Base-by-base conservation (phyloP, 208 protist genomes). In the Leishmania martiniquensis region DNA sequence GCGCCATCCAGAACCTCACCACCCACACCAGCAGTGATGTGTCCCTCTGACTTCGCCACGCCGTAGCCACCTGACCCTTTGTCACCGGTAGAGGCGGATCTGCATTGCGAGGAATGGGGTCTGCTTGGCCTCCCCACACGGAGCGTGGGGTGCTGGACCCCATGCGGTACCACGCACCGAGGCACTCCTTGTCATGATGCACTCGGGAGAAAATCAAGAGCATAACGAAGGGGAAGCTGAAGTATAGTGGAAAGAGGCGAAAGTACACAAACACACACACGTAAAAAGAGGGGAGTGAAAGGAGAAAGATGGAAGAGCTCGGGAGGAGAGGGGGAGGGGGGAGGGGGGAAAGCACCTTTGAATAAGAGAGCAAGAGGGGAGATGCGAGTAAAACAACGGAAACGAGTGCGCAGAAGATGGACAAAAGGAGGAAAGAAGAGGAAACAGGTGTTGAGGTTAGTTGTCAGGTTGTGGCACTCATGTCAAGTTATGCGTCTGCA, bases 201-300 rank as follows among this genome's bases (percentile, higher is more conserved):
- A n/a, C 1, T 52, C 2, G 44, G 47, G 3, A 55, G 17, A 75
- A 32, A 57, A 4, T 4, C 4, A 25, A 65, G 63, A 20, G 32
- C 15, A 32, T 44, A 42, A 20, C 20, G 20, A 72, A 39, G 47
- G 1, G 6, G 71, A 79, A 84, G 75, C 68, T 71, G 68, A 68
- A 55, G 63, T 34, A 70, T 63, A 39, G 34, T 52, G 63, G 76
- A 29, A 75, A 52, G 42, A 76, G n/a, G 77, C 55, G 32, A 10
- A 47, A 34, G 60, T 79, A 47, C 76, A 54, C 75, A 72, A 42
- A 60, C 75, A 71, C 78, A 71, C 67, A 42, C 45, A 34, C 25
- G 37, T 37, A 52, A 42, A 68, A 69, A 60, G 34, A 47, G 59
- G 49, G 68, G 63, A 60, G 20, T n/a, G 62, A 34, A 57, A 65